Percentiles rank a stretch among this genome's conserved stretches.
Evolutionary conservation across 768 basidiomycete species (phyloP).

Genomic region (Hericium rajendrae): DNA sequence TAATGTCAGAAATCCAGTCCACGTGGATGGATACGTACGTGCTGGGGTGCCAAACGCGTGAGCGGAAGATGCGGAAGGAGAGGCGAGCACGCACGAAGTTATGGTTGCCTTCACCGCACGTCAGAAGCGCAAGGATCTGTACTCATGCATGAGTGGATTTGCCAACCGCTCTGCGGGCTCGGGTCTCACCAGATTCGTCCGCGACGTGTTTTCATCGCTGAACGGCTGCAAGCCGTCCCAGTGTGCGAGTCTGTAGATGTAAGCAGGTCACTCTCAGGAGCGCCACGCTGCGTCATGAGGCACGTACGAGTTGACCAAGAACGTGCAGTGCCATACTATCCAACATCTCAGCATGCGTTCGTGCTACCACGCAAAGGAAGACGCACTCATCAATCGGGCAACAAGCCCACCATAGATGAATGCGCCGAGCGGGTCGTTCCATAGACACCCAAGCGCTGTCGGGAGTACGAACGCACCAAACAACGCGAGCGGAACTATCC

Average conservation of each 20-base stretch:
- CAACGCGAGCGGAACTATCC: conserved; percentile 49
- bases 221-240: conserved; percentile 78
- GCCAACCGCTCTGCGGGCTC: not conserved
- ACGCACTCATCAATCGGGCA: conserved; percentile 48
- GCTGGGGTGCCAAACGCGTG: no score
- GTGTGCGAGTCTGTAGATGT: conserved; percentile 49
- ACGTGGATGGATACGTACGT: no score
- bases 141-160: not conserved
- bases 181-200: conserved; percentile 54
- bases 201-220: conserved; percentile 70
- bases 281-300: not conserved
- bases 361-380: not conserved
- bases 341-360: not conserved
- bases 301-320: conserved; percentile 59
- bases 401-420: conserved; percentile 68
- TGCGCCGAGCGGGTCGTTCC: conserved; percentile 57
- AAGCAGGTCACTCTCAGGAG: not conserved
- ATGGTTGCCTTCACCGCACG: conserved; percentile 72
- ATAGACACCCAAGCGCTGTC: conserved; percentile 39
- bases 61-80: not conserved
- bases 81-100: conserved; percentile 45
- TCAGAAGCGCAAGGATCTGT: conserved; percentile 58
- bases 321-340: conserved; percentile 64
- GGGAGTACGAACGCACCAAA: conserved; percentile 49
- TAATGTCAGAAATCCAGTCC: not conserved